Evolutionary conservation across 208 protist species (phyloP).

Genomic region (Wallacemonas sp.): DNA sequence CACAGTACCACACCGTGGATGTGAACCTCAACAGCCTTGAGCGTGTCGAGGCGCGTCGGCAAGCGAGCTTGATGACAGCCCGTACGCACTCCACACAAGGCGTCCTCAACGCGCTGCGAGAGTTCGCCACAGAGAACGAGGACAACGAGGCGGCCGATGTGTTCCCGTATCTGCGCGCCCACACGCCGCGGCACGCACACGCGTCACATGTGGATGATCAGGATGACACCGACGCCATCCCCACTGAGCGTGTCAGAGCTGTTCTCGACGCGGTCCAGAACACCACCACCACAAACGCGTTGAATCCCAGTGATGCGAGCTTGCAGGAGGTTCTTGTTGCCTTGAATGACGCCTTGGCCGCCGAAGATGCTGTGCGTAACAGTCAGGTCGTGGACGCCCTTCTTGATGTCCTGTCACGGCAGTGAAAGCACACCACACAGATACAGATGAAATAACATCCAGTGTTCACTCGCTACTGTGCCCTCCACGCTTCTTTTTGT

Average conservation of each 20-base stretch:
- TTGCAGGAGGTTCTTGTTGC: background rate
- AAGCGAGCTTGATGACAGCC: conserved; percentile 15
- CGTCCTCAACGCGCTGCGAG: background rate
- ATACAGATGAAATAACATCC: background rate
- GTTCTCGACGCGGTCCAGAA: too few species aligned
- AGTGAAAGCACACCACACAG: background rate
- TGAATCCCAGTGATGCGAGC: conserved; percentile 13
- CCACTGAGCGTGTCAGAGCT: too few species aligned
- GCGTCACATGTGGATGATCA: background rate
- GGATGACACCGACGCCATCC: too few species aligned
- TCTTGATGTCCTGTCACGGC: conserved; percentile 33
- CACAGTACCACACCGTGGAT: conserved; percentile 36
- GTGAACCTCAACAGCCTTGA: conserved; percentile 61
- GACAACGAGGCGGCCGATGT: conserved; percentile 14
- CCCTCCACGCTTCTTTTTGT: conserved; percentile 16
- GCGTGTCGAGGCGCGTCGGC: conserved; percentile 8
- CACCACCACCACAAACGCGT: conserved; percentile 8
- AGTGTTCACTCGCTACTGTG: background rate
- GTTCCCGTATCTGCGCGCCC: conserved; percentile 38
- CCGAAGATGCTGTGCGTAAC: conserved; percentile 13
- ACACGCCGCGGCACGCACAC: background rate
- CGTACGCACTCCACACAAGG: background rate
- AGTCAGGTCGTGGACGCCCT: conserved; percentile 37
- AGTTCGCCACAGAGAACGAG: background rate
- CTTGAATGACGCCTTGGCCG: conserved; percentile 3